These are phyloP conservation scores for Teunomyces panamensis DNA, from an alignment of 805 yeast species.

Conservation along the genomic window DNA sequence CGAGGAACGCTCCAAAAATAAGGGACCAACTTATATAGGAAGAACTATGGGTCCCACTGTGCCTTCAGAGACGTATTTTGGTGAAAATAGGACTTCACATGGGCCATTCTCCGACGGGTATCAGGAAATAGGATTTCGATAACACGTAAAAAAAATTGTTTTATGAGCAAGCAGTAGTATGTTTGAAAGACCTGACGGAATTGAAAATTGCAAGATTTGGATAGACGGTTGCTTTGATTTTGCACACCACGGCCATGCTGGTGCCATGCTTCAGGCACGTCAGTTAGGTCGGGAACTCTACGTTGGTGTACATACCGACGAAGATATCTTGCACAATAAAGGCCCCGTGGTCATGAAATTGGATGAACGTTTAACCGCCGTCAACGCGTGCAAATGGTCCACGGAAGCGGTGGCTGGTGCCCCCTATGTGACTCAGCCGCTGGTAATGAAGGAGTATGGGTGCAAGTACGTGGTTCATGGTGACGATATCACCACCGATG, in stretches of 20 bases:
- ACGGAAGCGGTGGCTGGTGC: slow-evolving; percentile 69
- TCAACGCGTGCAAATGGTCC: slow-evolving; percentile 88
- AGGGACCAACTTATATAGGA: slow-evolving; percentile 5
- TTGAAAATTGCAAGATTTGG: slow-evolving; percentile 66
- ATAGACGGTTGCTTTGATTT: slow-evolving; percentile 98
- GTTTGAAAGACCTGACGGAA: slow-evolving; percentile 42
- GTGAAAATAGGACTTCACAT: background rate
- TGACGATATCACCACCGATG: slow-evolving; percentile 96
- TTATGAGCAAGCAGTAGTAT: slow-evolving; percentile 13
- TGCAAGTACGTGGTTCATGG: slow-evolving; percentile 97
- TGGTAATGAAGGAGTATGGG: slow-evolving; percentile 65
- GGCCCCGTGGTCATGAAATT: slow-evolving; percentile 93
- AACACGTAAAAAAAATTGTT: background rate
- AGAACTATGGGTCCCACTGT: background rate
- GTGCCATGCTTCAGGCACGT: slow-evolving; percentile 92
- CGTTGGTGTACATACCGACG: slow-evolving; percentile 93
- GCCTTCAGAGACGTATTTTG: background rate
- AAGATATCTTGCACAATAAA: slow-evolving; percentile 75
- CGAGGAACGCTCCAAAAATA: slow-evolving; percentile 12
- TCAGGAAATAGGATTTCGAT: background rate
- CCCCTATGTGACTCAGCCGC: slow-evolving; percentile 90
- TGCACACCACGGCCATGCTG: slow-evolving; percentile 96
- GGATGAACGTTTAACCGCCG: slow-evolving; percentile 78
- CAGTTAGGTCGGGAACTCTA: slow-evolving; percentile 70
- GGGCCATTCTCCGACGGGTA: background rate